Evolutionary conservation across 257 asterid species (phyloP).

Genomic region (Solanum gandarillasii): DNA sequence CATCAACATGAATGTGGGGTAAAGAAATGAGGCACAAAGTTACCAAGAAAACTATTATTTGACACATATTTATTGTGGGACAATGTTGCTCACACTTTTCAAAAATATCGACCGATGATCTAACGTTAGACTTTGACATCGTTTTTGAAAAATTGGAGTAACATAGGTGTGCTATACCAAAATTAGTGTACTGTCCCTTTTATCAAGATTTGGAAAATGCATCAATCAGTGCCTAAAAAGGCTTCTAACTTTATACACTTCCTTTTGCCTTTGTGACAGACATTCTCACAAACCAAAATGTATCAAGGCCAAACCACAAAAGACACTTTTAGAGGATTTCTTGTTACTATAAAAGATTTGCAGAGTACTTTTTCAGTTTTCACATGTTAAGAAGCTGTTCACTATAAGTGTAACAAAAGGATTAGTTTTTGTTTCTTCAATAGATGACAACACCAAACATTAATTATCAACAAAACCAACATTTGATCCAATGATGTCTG

Average conservation of each 20-base stretch:
- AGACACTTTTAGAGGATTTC: not conserved
- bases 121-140: rapidly evolving
- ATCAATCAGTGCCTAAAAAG: constrained; percentile 7
- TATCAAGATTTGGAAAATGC: not conserved
- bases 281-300: constrained; percentile 3
- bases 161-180: not conserved
- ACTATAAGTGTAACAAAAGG: not conserved
- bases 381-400: not conserved
- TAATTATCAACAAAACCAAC: constrained; percentile 7
- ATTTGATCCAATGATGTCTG: constrained; percentile 57
- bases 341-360: not conserved
- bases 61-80: not conserved
- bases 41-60: not conserved
- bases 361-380: not conserved
- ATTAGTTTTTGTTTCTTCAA: not conserved
- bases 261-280: not conserved
- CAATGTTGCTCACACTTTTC: not conserved
- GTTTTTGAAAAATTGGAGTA: not conserved
- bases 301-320: not conserved
- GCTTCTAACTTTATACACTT: not conserved
- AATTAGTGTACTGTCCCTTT: not conserved
- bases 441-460: not conserved
- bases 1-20: too few species aligned
- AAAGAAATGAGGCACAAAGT: too few species aligned
- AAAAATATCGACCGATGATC: not conserved